Base-by-base conservation (phyloP, 2,329 filamentous ascomycete species). In the Cercospora brassicicola region DNA sequence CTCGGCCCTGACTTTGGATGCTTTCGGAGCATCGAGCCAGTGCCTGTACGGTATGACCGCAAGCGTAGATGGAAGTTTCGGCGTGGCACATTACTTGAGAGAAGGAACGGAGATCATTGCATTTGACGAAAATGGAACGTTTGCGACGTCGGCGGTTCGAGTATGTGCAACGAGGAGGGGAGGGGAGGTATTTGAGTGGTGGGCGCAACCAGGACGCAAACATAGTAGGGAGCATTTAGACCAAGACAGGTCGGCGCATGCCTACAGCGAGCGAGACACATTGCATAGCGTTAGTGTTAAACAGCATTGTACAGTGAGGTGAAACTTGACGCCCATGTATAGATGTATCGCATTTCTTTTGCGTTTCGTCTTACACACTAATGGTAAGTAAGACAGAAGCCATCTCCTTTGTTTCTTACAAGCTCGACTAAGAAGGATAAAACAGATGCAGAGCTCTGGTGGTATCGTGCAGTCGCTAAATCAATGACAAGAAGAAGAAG, bases 401-500 rank as follows among this genome's bases (percentile, higher is more conserved):
- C 45, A 51, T 51, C n/a, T 20, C 10, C 23, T 39, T 39, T 39
- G 36, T 39, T 11, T 51, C 45, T 51, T 51, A 23, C 45, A 51
- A 20, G 45, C n/a, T 51, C 45, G 20, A 51, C 20, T 51, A 20
- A 11, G 20, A 51, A 51, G 23, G 45, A 11, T 39, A 51, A 53
- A 33, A 62, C 39, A 45, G 60, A 62, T 42, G 33, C 60, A 62
- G n/a, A 51, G 45, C 60, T 67, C 55, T 67, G 51, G 65, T 67
- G 65, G 65, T 67, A 67, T 64, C 53, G 65, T 67, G 65, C 65
- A 63, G 61, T 60, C 61, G 60, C 61, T 64, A 67, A 67, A 61
- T 67, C 65, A 56, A 67, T 23, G 28, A 39, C 36, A 55, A 51
- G 10, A 56, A 31, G 53, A 31, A 20, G 18, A 31, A 20, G 18